phyloP scores from a whole-genome alignment of 164 flowering plant species.

The Stephania japonica region DNA sequence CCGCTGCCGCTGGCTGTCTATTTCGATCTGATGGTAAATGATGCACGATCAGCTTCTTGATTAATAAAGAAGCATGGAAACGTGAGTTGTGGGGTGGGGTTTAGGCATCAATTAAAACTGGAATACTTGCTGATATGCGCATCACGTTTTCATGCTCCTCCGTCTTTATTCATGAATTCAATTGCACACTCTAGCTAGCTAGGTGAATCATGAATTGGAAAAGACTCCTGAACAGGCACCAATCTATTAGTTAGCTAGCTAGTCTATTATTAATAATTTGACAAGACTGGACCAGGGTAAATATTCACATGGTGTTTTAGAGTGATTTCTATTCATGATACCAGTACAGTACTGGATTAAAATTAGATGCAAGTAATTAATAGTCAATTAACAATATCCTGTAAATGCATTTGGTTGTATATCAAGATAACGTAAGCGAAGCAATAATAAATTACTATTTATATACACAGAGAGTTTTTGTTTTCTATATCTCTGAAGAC shows the following conservation, averaged over 20 bases:
- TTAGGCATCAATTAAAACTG: background rate
- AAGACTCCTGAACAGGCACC: background rate
- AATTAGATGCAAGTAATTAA: background rate
- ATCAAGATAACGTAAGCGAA: too few species aligned
- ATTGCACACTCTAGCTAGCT: background rate
- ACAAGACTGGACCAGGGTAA: too few species aligned
- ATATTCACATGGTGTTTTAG: too few species aligned
- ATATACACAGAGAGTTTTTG: too few species aligned
- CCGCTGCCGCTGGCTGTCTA: background rate
- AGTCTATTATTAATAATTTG: background rate
- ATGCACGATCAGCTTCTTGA: background rate
- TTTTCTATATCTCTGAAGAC: too few species aligned
- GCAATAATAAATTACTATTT: too few species aligned
- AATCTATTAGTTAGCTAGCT: background rate
- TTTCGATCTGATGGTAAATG: background rate
- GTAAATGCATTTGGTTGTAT: too few species aligned
- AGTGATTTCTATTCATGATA: background rate
- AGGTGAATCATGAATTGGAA: background rate
- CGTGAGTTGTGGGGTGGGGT: background rate
- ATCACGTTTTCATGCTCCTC: background rate
- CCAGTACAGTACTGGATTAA: background rate
- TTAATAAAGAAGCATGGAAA: background rate
- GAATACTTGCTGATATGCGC: background rate
- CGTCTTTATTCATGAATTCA: too few species aligned
- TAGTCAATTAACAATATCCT: too few species aligned